Evolutionary conservation across 2,329 filamentous ascomycete genomes (phyloP).

Genomic region (Penicillium sp.): DNA sequence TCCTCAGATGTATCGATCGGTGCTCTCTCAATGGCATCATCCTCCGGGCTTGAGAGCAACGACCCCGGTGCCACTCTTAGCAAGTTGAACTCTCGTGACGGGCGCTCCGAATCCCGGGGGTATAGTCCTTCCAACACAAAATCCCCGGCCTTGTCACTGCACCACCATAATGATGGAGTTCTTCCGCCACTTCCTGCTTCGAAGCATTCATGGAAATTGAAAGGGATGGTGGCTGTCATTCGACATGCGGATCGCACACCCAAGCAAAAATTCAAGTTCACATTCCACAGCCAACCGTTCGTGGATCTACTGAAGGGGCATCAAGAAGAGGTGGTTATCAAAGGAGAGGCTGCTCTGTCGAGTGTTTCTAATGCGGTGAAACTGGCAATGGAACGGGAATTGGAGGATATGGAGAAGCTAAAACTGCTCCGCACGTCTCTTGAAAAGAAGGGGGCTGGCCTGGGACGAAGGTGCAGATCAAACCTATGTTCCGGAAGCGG

Average conservation of each 20-base stretch:
- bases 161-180: slow-evolving; percentile 23
- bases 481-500: slow-evolving; percentile 95
- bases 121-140: slow-evolving; percentile 25
- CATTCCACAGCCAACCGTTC: slow-evolving; percentile 94
- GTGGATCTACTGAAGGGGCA: slow-evolving; percentile 92
- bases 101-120: slow-evolving; percentile 16
- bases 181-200: slow-evolving; percentile 58
- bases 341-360: slow-evolving; percentile 80
- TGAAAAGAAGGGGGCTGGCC: slow-evolving; percentile 91
- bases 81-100: slow-evolving; percentile 21
- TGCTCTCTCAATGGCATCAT: slow-evolving; percentile 32
- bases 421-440: slow-evolving; percentile 77
- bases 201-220: slow-evolving; percentile 96
- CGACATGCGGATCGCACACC: slow-evolving; percentile 94
- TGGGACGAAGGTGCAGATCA: slow-evolving; percentile 97
- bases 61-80: slow-evolving; percentile 20
- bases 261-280: slow-evolving; percentile 99
- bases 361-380: slow-evolving; percentile 88
- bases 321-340: slow-evolving; percentile 90
- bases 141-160: slow-evolving; percentile 25
- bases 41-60: slow-evolving; percentile 29
- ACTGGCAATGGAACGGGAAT: slow-evolving; percentile 66
- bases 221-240: slow-evolving; percentile 94
- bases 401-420: slow-evolving; percentile 86
- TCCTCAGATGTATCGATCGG: slow-evolving; percentile 42